Evolutionary conservation across 371 early-diverging fungal genomes (phyloP).

Genomic region (Cokeromyces recurvatus): DNA sequence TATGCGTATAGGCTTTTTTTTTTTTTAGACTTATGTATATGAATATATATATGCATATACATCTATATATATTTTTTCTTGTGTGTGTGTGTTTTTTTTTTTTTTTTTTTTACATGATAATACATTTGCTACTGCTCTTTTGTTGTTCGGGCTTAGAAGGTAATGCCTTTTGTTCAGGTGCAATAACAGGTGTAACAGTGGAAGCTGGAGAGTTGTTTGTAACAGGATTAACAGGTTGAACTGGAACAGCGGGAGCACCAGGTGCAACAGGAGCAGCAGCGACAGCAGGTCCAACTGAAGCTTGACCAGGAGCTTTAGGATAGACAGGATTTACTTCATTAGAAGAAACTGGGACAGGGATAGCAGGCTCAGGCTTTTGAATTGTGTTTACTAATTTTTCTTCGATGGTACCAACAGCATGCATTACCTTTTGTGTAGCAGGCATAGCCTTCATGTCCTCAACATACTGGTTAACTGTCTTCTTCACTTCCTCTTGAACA

Average conservation of each 20-base stretch:
- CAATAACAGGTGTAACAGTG: background rate
- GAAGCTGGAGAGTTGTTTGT: slow-evolving; percentile 1
- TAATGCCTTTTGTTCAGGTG: slow-evolving; percentile 3
- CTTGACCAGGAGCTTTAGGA: slow-evolving; percentile 5
- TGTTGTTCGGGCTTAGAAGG: slow-evolving; percentile 9
- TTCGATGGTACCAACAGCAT: background rate
- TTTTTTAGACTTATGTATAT: no score
- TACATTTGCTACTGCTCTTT: slow-evolving; percentile 14
- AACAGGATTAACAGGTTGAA: background rate
- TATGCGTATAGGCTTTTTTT: no score
- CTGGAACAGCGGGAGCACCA: background rate
- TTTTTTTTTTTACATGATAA: slow-evolving; percentile 21
- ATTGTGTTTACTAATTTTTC: background rate
- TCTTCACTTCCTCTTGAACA: slow-evolving; percentile 6
- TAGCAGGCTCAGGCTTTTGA: slow-evolving; percentile 21
- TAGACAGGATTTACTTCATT: slow-evolving; percentile 13
- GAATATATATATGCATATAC: no score
- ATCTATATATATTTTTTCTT: no score
- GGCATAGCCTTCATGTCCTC: background rate
- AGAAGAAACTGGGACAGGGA: slow-evolving; percentile 18
- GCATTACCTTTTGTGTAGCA: slow-evolving; percentile 5
- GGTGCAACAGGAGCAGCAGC: slow-evolving; percentile 1
- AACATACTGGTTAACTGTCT: background rate
- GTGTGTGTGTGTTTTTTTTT: no score
- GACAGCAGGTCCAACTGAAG: background rate